Percentiles rank a stretch among this genome's conserved stretches.
These are phyloP conservation scores for Candida gigantensis DNA, from an alignment of 1,139 yeast genomes.

Conservation along the genomic window DNA sequence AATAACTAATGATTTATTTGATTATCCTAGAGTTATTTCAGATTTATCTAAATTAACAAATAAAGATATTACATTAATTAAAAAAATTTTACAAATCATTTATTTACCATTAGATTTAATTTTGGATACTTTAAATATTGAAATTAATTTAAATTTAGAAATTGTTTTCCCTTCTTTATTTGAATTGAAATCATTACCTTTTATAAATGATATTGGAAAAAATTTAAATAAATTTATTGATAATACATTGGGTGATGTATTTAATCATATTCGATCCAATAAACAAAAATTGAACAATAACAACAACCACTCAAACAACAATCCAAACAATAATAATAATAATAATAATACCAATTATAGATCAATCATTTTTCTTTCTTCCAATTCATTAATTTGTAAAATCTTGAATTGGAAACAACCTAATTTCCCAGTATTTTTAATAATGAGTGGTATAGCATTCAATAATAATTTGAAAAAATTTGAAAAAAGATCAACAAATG, in stretches of 20 bases:
- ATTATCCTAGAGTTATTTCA: slow-evolving; percentile 43
- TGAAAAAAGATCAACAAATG: slow-evolving; percentile 47
- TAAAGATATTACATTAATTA: slow-evolving; percentile 38
- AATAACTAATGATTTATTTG: slow-evolving; percentile 44
- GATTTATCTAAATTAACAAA: slow-evolving; percentile 42
- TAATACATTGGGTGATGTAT: slow-evolving; percentile 66
- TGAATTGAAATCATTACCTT: slow-evolving; percentile 57
- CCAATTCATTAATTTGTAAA: slow-evolving; percentile 86
- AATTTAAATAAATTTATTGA: slow-evolving; percentile 77
- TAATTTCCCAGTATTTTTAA: slow-evolving; percentile 89
- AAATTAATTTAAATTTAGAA: slow-evolving; percentile 73
- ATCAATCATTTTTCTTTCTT: slow-evolving; percentile 78
- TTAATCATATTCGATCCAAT: slow-evolving; percentile 68
- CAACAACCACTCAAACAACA: neutral
- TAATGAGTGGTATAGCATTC: slow-evolving; percentile 66
- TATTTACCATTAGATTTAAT: slow-evolving; percentile 67
- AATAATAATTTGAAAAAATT: slow-evolving; percentile 28
- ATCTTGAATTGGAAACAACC: slow-evolving; percentile 98
- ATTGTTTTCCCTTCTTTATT: slow-evolving; percentile 77
- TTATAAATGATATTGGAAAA: slow-evolving; percentile 48
- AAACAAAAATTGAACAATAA: slow-evolving; percentile 37
- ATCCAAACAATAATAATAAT: neutral
- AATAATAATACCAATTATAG: slow-evolving; percentile 26
- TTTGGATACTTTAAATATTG: slow-evolving; percentile 53
- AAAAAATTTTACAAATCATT: slow-evolving; percentile 42